phyloP scores from a whole-genome alignment of 768 basidiomycete species.

The Macrolepiota albuminosa region DNA sequence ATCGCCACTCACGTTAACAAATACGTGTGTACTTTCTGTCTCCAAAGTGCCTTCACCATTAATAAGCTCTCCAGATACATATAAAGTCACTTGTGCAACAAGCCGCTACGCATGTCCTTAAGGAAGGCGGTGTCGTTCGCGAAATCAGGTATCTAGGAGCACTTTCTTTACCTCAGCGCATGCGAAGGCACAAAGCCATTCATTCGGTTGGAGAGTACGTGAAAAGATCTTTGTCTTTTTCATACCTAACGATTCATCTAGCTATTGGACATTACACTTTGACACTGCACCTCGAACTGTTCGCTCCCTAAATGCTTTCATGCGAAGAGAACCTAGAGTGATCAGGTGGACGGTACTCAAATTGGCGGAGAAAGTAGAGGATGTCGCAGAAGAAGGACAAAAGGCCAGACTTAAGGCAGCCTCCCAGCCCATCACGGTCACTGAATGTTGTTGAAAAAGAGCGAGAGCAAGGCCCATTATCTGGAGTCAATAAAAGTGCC shows the following conservation, averaged over 20 bases:
- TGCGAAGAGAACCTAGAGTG: constrained; percentile 79
- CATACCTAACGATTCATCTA: constrained; percentile 22
- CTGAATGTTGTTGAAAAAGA: neutral
- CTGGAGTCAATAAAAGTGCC: neutral
- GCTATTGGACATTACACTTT: constrained; percentile 91
- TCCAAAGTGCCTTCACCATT: neutral
- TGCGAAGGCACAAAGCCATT: constrained; percentile 55
- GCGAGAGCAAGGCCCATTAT: neutral
- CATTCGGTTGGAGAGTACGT: constrained; percentile 76
- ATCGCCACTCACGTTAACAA: constrained; percentile 71
- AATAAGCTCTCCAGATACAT: constrained; percentile 43
- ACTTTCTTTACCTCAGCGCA: constrained; percentile 64
- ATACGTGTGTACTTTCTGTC: constrained; percentile 48
- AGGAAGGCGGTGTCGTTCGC: constrained; percentile 79
- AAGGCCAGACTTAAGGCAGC: neutral
- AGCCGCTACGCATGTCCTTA: constrained; percentile 66
- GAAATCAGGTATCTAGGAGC: constrained; percentile 73
- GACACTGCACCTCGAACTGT: constrained; percentile 78
- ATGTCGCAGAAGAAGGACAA: constrained; percentile 52
- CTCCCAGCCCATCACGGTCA: neutral
- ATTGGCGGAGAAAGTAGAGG: constrained; percentile 67
- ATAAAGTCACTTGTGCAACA: constrained; percentile 72
- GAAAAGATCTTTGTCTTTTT: neutral
- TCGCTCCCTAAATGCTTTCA: constrained; percentile 54
- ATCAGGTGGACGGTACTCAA: constrained; percentile 80